These are phyloP conservation scores for Pythium scleroteichum DNA, from an alignment of 352 stramenopile species.

Conservation along the genomic window DNA sequence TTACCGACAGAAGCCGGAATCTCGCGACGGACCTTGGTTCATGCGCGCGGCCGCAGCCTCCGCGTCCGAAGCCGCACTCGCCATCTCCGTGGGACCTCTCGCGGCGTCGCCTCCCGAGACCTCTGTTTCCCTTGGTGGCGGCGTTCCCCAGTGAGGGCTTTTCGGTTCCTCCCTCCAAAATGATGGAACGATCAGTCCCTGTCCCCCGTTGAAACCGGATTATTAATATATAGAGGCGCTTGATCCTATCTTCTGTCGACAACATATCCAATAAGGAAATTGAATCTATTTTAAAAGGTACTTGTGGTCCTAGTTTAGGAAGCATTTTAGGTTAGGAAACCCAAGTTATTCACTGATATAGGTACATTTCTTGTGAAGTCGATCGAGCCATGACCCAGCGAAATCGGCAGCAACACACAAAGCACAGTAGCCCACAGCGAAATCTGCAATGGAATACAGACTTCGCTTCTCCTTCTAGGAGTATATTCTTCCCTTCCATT, in stretches of 20 bases:
- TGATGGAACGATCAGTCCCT: slow-evolving; percentile 1
- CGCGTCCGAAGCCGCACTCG: slow-evolving; percentile 10
- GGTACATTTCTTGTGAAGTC: too few species aligned
- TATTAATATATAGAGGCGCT: neutral
- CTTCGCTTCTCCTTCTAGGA: too few species aligned
- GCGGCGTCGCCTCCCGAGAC: neutral
- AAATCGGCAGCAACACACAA: too few species aligned
- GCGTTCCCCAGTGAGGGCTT: slow-evolving; percentile 9
- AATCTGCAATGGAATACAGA: too few species aligned
- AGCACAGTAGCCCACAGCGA: too few species aligned
- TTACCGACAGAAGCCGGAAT: neutral
- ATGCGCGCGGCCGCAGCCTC: slow-evolving; percentile 20
- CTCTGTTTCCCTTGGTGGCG: slow-evolving; percentile 11
- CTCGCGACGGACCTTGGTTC: slow-evolving; percentile 23
- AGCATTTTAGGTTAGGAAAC: too few species aligned
- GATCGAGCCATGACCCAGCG: too few species aligned
- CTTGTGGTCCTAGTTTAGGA: too few species aligned
- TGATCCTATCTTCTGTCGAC: neutral
- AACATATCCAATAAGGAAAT: too few species aligned
- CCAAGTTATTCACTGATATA: too few species aligned
- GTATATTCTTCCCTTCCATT: too few species aligned
- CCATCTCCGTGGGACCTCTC: slow-evolving; percentile 8
- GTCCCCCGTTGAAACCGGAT: neutral
- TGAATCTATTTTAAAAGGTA: too few species aligned
- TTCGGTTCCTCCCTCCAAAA: neutral